phyloP scores from a whole-genome alignment of 192 early-diverging fungal species.

The Entomortierella chlamydospora region DNA sequence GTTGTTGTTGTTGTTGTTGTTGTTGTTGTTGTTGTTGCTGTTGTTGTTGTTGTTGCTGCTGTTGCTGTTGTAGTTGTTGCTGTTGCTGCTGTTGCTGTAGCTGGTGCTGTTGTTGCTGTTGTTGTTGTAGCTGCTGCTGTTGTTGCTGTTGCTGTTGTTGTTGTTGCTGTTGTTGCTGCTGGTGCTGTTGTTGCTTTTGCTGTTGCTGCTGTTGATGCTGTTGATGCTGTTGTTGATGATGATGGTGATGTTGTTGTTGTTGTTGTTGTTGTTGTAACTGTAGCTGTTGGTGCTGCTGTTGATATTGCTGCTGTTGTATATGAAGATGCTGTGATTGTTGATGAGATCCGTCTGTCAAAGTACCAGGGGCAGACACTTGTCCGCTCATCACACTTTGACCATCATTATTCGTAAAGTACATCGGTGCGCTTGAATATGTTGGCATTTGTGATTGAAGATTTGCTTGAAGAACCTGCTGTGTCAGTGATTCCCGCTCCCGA shows the following conservation, averaged over 20 bases:
- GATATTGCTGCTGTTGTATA: constrained; percentile 14
- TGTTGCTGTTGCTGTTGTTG: constrained; percentile 28
- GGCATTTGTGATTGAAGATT: constrained; percentile 20
- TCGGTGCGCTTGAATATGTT: constrained; percentile 5
- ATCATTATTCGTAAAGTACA: constrained; percentile 16
- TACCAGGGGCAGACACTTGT: neutral
- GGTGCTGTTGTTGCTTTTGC: constrained; percentile 25
- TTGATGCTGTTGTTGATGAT: constrained; percentile 26
- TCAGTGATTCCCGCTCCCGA: constrained; percentile 15
- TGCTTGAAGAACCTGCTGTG: constrained; percentile 16
- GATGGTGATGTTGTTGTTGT: constrained; percentile 13
- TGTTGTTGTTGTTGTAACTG: constrained; percentile 30
- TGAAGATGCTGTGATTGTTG: constrained; percentile 17
- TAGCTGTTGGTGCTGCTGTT: constrained; percentile 13
- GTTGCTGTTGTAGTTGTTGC: constrained; percentile 17
- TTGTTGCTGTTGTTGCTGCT: constrained; percentile 24
- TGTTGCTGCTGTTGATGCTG: constrained; percentile 35
- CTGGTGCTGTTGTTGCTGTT: constrained; percentile 12
- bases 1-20: constrained; percentile 22
- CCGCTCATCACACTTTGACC: neutral
- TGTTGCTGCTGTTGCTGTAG: constrained; percentile 23
- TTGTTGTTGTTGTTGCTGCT: constrained; percentile 10
- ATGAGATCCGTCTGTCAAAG: neutral
- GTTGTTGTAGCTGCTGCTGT: constrained; percentile 15
- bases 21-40: constrained; percentile 12